Base-by-base conservation (phyloP, 176 grass and related monocot genomes). In the Carex scoparia region DNA sequence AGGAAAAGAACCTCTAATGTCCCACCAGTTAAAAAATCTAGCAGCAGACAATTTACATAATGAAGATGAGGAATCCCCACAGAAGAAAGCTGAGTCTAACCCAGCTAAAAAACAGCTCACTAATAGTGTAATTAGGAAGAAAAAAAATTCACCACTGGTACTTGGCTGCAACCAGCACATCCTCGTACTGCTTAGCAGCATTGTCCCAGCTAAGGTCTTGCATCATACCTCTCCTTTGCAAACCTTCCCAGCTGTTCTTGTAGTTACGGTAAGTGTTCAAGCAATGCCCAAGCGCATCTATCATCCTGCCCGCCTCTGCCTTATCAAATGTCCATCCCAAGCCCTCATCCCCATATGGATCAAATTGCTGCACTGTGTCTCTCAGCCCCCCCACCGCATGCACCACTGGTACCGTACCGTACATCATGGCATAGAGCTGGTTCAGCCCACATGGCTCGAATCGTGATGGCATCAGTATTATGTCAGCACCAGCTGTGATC, bases 401-500 rank as follows among this genome's bases (percentile, higher is more conserved):
- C 68, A 99, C 96, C 10, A 98, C 96, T 0, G 96, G 96, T 51
- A 98, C 61, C 33, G 96, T 98, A 32, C 96, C 96, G 12, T 95
- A 98, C 93, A 98, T 98, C 93, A 99, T 92, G 64, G 91, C 96
- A 85, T 95, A 92, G 33, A 95, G 88, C 87, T 94, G 96, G 82
- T 95, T 99, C 85, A 95, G 48, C 14, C 96, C 96, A 14, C 96
- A 99, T 46, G 93, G 93, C 80, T 99, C 96, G 51, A 94, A 99
- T 51, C 93, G 91, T 58, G 96, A 98, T 3, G 96, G 96, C 96
- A 98, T 98, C 84, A 98, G 69, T 9, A 98, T 73, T 70, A 98
- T 59, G 80, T 98, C 93, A 69, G 96, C 91, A 0, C 93, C 96
- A 57, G 93, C 93, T 13, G 93, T 99, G 85, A 95, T 91, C 27